Base-by-base conservation (phyloP, 108 stramenopile species). In the Pelagomonas calceolata region DNA sequence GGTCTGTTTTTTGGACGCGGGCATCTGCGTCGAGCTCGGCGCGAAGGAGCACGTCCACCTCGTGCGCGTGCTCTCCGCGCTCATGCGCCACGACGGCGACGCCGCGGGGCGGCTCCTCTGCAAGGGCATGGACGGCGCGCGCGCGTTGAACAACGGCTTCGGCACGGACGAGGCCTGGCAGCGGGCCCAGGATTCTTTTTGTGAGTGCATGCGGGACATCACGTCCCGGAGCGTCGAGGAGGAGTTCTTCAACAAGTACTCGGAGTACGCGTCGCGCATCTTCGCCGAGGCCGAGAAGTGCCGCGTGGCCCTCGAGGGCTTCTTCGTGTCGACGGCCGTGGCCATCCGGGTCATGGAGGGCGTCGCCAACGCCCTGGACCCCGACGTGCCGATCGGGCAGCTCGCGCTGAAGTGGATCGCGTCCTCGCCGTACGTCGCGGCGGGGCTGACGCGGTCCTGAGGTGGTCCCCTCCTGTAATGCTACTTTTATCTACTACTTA, bases 331-430 rank as follows among this genome's bases (percentile, higher is more conserved):
- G 29, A 75, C 79, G 29, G 82, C 85, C 1, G 66, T 87, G 68
- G 80, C 87, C 3, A 75, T 85, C 34, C 85, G 84, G 68, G 85
- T 88, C 21, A 82, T 83, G 76, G 87, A 88, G 68, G 87, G 85
- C 30, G 83, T 88, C 46, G 87, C 81, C 10, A 63, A 85, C 44
- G 81, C 83, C 34, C 70, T 88, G 65, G 82, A 88, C 70, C 85
- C 84, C 17, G 72, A 75, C 44, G 44, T 45, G 14, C 16, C 16
- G 44, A 45, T 45, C 44, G 44, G 44, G 16, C 44, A 45, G 44
- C 44, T 45, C 44, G 44, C 44, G 14, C 10, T 45, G 14, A 10
- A 10, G 16, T 45, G 44, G 44, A 45, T 45, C 44, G 44, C 16
- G 14, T 45, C 44, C 44, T 45, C 44, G 44, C n/a, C n/a, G n/a